These are phyloP conservation scores for Blastobotrys serpentis DNA, from an alignment of 1,139 yeast genomes.

Conservation along the genomic window DNA sequence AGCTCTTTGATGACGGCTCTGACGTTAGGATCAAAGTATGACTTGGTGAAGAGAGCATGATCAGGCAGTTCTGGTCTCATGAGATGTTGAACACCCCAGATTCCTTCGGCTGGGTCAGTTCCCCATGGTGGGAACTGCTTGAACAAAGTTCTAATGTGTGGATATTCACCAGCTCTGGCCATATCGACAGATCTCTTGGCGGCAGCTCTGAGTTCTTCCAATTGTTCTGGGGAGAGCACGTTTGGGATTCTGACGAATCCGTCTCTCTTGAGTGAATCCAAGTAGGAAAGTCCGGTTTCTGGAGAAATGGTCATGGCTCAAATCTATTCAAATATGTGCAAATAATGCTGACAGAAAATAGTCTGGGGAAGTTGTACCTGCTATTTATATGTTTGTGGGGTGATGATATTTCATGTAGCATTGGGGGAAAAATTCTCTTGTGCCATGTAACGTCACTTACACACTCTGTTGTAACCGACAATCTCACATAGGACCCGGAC, in stretches of 20 bases:
- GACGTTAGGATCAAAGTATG: constrained; percentile 17
- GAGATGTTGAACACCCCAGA: constrained; percentile 56
- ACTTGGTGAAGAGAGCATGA: constrained; percentile 18
- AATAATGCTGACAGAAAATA: background rate
- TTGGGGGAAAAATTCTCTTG: background rate
- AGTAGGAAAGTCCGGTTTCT: constrained; percentile 18
- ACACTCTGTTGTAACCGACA: background rate
- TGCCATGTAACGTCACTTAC: background rate
- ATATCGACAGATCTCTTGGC: constrained; percentile 45
- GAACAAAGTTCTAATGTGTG: constrained; percentile 50
- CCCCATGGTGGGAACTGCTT: constrained; percentile 65
- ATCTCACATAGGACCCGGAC: background rate
- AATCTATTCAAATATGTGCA: background rate
- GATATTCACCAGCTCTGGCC: constrained; percentile 54
- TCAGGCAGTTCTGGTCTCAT: constrained; percentile 51
- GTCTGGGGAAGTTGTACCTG: background rate
- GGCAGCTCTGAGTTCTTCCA: constrained; percentile 42
- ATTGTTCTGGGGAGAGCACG: constrained; percentile 46
- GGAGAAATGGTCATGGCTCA: constrained; percentile 19
- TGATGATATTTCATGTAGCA: constrained; percentile 1
- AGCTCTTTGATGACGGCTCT: constrained; percentile 16
- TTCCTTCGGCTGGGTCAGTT: constrained; percentile 52
- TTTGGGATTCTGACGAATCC: constrained; percentile 49
- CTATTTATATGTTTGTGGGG: constrained; percentile 8
- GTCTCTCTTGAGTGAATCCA: constrained; percentile 24